Percentiles rank a stretch among this genome's conserved stretches.
Conservation (phyloP, 169 alveolate genomes). For the Babesia bovis region DNA sequence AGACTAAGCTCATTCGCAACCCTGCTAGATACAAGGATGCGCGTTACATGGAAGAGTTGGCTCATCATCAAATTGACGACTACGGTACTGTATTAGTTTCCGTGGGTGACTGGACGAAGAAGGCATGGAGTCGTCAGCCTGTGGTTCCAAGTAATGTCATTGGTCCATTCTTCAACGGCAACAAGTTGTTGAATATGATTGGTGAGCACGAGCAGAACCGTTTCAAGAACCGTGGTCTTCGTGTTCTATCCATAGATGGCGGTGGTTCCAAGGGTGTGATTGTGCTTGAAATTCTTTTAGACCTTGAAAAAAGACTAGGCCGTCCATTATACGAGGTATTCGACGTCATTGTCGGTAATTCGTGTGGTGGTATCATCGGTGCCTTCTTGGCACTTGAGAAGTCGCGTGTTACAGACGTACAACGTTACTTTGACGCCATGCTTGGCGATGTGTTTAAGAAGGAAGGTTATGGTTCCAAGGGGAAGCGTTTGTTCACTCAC, state of each 20-base stretch:
- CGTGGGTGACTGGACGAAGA: conserved; percentile 4
- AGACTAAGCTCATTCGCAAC: conserved; percentile 18
- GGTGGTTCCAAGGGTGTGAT: conserved; percentile 86
- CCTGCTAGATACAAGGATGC: not conserved
- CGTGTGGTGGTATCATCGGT: conserved; percentile 85
- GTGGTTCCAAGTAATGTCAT: conserved; percentile 8
- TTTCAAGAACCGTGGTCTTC: conserved; percentile 56
- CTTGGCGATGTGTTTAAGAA: conserved; percentile 75
- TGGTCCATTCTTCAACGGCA: conserved; percentile 45
- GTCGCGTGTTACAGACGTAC: conserved; percentile 72
- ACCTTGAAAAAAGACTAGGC: conserved; percentile 48
- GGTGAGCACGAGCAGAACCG: conserved; percentile 51
- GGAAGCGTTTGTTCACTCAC: conserved; percentile 73
- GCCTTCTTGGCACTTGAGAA: conserved; percentile 78
- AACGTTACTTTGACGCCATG: conserved; percentile 73
- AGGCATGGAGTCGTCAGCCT: conserved; percentile 49
- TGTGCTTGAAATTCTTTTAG: conserved; percentile 77
- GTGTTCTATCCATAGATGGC: conserved; percentile 83
- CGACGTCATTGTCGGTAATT: conserved; percentile 85
- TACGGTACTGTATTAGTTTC: conserved; percentile 1
- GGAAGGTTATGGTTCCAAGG: conserved; percentile 71
- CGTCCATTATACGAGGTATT: conserved; percentile 76
- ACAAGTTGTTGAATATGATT: conserved; percentile 57
- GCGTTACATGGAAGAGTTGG: not conserved
- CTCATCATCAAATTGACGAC: not conserved